Evolutionary conservation across 2,329 filamentous ascomycete genomes (phyloP).

Genomic region (Lithohypha guttulata): DNA sequence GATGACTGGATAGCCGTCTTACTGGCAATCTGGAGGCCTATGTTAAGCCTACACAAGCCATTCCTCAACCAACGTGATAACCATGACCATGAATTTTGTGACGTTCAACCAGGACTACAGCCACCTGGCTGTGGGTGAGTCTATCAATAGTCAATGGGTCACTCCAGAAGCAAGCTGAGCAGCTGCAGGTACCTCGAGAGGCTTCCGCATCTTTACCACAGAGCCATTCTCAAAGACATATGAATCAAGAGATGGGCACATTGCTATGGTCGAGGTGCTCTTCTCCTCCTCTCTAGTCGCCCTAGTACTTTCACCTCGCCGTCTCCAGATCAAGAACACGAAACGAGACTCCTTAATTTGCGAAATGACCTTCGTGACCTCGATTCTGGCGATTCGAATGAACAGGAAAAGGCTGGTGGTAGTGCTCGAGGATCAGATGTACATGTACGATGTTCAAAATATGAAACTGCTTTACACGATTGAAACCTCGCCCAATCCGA

Average conservation of each 20-base stretch:
- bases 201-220: constrained; percentile 93
- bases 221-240: constrained; percentile 94
- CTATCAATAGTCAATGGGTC: constrained; percentile 8
- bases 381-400: constrained; percentile 82
- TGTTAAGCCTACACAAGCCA: neutral
- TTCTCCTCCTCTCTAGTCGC: constrained; percentile 96
- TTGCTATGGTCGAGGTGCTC: constrained; percentile 94
- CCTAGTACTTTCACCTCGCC: constrained; percentile 78
- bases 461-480: constrained; percentile 93
- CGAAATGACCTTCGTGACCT: constrained; percentile 96
- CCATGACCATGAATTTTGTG: constrained; percentile 86
- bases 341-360: constrained; percentile 83
- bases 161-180: constrained; percentile 13
- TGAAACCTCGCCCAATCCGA: constrained; percentile 84
- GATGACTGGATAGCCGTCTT: no score
- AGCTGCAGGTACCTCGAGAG: constrained; percentile 68
- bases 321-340: constrained; percentile 93
- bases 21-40: no score
- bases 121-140: constrained; percentile 83
- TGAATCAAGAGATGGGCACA: constrained; percentile 87
- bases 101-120: constrained; percentile 99
- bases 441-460: constrained; percentile 96
- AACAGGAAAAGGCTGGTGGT: constrained; percentile 92
- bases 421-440: constrained; percentile 89
- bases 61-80: no score